Conservation (phyloP, 2,329 filamentous ascomycete species). For the Bertia moriformis region DNA sequence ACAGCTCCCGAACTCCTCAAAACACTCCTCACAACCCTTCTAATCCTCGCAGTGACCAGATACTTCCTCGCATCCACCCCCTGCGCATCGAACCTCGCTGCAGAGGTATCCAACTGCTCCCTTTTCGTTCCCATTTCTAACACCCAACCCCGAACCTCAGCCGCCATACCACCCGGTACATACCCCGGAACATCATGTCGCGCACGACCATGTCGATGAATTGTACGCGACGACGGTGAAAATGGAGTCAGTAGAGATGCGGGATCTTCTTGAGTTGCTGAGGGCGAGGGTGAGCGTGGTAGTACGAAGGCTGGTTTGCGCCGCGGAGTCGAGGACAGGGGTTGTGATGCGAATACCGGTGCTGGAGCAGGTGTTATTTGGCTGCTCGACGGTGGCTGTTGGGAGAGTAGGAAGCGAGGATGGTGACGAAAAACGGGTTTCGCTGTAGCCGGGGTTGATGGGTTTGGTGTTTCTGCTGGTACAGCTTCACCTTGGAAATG, state of each 20-base stretch:
- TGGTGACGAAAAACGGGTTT: neutral
- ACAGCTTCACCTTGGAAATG: neutral
- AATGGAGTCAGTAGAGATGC: slow-evolving; percentile 15
- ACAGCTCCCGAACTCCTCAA: neutral
- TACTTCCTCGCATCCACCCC: neutral
- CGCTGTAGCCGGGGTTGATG: neutral
- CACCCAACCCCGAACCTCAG: slow-evolving; percentile 22
- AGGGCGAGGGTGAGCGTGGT: slow-evolving; percentile 17
- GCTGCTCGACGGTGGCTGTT: neutral
- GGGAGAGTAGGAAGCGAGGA: neutral
- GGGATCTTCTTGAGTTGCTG: slow-evolving; percentile 8
- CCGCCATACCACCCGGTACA: slow-evolving; percentile 20
- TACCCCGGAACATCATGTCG: slow-evolving; percentile 11
- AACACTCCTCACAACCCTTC: neutral
- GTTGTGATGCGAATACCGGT: neutral
- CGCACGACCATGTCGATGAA: slow-evolving; percentile 13
- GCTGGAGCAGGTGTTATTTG: neutral
- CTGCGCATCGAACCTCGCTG: neutral
- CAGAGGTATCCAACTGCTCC: slow-evolving; percentile 7
- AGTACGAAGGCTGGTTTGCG: slow-evolving; percentile 19
- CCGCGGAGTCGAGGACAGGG: slow-evolving; percentile 7
- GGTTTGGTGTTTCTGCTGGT: neutral
- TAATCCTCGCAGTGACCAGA: neutral
- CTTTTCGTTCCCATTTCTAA: slow-evolving; percentile 18
- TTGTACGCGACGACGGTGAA: slow-evolving; percentile 15